These are phyloP conservation scores for Pleurotus cornucopiae DNA, from an alignment of 768 basidiomycete species.

Conservation along the genomic window DNA sequence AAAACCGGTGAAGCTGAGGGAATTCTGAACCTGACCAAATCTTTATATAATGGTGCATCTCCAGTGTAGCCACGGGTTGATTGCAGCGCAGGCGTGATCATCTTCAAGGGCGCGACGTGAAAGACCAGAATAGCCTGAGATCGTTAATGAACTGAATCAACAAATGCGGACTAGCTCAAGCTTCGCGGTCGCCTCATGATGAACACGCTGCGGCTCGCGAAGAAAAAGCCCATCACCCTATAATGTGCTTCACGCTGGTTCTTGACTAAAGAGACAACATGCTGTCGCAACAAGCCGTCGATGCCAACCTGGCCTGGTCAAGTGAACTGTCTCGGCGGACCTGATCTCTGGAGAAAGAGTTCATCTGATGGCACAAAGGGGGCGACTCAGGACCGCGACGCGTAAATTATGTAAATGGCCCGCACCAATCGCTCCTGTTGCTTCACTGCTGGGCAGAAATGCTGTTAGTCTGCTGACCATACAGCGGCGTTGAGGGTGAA, in stretches of 20 bases:
- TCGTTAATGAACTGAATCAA: conserved; percentile 7
- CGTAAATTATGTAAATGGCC: conserved; percentile 4
- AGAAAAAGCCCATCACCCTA: conserved; percentile 8
- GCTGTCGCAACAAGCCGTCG: neutral
- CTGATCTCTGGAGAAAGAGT: no score
- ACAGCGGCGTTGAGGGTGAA: no score
- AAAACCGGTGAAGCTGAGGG: conserved; percentile 6
- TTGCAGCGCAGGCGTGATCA: conserved; percentile 6
- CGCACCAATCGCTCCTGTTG: no score
- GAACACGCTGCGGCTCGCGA: conserved; percentile 6
- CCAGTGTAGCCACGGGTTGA: conserved; percentile 1
- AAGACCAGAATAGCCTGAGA: conserved; percentile 5
- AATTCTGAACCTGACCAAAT: conserved; percentile 5
- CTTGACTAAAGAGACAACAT: conserved; percentile 4
- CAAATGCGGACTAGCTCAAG: conserved; percentile 3
- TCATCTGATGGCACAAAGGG: neutral
- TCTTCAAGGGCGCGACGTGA: conserved; percentile 6
- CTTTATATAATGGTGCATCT: conserved; percentile 7
- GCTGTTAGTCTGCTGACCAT: no score
- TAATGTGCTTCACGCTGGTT: conserved; percentile 1
- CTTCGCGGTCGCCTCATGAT: conserved; percentile 7
- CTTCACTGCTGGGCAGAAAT: no score
- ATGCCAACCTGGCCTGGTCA: neutral
- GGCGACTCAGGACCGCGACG: neutral
- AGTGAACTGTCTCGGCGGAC: no score